Evolutionary conservation across 352 stramenopile genomes (phyloP).

Genomic region (Phytophthora fragariaefolia): DNA sequence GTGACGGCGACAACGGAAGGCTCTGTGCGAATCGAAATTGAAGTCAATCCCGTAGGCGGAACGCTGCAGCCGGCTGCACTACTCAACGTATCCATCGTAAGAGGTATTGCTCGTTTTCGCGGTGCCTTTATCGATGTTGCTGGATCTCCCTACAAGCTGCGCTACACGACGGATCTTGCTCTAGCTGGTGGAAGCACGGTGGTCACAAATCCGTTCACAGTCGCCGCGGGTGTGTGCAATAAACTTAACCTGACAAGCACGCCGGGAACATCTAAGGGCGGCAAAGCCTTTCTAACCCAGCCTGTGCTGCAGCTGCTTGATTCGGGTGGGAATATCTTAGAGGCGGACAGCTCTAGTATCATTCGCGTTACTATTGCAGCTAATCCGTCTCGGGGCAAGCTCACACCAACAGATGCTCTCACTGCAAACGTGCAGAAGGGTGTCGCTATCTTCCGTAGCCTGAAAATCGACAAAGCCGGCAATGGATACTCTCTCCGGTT

Average conservation of each 20-base stretch:
- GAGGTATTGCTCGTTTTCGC: constrained; percentile 65
- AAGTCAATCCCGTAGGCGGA: constrained; percentile 65
- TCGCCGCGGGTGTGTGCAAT: constrained; percentile 62
- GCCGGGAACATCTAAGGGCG: constrained; percentile 52
- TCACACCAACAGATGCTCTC: constrained; percentile 54
- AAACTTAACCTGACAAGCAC: constrained; percentile 54
- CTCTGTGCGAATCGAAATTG: constrained; percentile 68
- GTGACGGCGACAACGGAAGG: constrained; percentile 54
- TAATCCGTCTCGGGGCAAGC: constrained; percentile 67
- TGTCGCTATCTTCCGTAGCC: constrained; percentile 69
- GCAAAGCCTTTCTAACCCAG: constrained; percentile 76
- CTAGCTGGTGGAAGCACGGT: constrained; percentile 57
- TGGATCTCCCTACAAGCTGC: constrained; percentile 78
- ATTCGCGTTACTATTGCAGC: constrained; percentile 71
- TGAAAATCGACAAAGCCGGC: constrained; percentile 79
- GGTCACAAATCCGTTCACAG: constrained; percentile 83
- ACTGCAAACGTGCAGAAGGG: constrained; percentile 52
- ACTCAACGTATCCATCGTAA: constrained; percentile 62
- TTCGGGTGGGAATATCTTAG: constrained; percentile 69
- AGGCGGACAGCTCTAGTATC: constrained; percentile 70
- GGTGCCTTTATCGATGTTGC: constrained; percentile 77
- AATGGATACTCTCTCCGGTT: constrained; percentile 81
- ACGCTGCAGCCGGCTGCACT: constrained; percentile 52
- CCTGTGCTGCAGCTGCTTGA: constrained; percentile 83
- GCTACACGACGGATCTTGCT: constrained; percentile 68